A percentile compares a stretch with the other conserved stretches of the same genome.
Evolutionary conservation across 176 grass and related monocot species (phyloP).

Genomic region (Pontederia paniculata): DNA sequence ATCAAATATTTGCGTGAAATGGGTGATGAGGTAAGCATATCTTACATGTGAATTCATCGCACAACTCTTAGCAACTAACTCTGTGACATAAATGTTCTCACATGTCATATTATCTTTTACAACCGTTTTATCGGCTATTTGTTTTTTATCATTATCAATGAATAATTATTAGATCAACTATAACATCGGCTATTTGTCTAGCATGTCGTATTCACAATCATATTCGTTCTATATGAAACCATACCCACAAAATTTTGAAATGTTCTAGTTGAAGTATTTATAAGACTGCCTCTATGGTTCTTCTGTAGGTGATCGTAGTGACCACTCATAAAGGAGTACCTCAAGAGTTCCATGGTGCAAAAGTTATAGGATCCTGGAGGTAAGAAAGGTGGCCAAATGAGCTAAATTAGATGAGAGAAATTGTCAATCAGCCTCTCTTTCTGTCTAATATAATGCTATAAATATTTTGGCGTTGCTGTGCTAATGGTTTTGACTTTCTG

Average conservation of each 20-base stretch:
- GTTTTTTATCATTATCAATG: no score
- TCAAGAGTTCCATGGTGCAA: slow-evolving; percentile 86
- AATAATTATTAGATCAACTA: no score
- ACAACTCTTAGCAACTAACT: no score
- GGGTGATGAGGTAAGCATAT: slow-evolving; percentile 63
- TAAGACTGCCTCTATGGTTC: slow-evolving; percentile 1
- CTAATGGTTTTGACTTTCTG: neutral
- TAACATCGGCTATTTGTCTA: no score
- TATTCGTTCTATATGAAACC: no score
- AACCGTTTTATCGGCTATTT: no score
- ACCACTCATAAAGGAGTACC: slow-evolving; percentile 91
- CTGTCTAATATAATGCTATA: neutral
- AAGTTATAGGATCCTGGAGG: slow-evolving; percentile 94
- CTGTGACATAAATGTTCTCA: no score
- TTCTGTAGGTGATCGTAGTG: slow-evolving; percentile 70
- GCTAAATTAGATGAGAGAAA: neutral
- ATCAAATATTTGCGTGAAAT: slow-evolving; percentile 74
- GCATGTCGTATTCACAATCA: no score
- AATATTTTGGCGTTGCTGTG: neutral
- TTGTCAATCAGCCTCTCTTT: neutral
- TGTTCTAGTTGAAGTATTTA: no score
- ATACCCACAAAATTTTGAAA: no score
- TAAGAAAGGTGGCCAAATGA: slow-evolving; percentile 16
- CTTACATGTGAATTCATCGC: no score
- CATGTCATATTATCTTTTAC: no score